Evolutionary conservation across 176 grass and related monocot species (phyloP).

Genomic region (Hordeum vulgare): DNA sequence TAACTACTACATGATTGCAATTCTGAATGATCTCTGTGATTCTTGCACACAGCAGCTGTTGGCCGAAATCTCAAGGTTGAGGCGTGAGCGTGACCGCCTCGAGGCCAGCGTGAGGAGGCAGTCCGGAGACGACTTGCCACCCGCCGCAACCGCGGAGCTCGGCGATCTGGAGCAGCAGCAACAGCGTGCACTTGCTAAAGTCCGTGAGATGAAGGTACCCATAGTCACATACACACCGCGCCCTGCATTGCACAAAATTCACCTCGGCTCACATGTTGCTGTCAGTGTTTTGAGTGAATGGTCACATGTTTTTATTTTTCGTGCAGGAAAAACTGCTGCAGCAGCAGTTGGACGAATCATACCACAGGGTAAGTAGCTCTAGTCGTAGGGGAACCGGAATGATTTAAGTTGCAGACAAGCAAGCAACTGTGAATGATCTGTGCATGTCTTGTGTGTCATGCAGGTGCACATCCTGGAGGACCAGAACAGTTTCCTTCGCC

Average conservation of each 20-base stretch:
- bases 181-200: background rate
- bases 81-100: conserved; percentile 31
- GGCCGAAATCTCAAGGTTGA: conserved; percentile 36
- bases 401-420: background rate
- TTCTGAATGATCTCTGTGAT: background rate
- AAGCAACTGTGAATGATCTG: background rate
- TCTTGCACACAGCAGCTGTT: conserved; percentile 17
- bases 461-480: background rate
- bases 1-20: background rate
- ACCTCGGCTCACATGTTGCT: background rate
- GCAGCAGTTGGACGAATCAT: background rate
- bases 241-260: background rate
- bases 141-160: background rate
- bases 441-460: background rate
- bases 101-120: conserved; percentile 19
- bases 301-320: background rate
- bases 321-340: background rate
- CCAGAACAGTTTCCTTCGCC: background rate
- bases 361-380: background rate
- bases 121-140: conserved; percentile 22
- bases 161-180: background rate
- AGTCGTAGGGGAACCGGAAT: background rate
- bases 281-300: background rate
- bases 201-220: background rate
- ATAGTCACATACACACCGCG: background rate